Evolutionary conservation across 1,284 basidiomycete genomes (phyloP).

Genomic region (Fomitopsis palustris): DNA sequence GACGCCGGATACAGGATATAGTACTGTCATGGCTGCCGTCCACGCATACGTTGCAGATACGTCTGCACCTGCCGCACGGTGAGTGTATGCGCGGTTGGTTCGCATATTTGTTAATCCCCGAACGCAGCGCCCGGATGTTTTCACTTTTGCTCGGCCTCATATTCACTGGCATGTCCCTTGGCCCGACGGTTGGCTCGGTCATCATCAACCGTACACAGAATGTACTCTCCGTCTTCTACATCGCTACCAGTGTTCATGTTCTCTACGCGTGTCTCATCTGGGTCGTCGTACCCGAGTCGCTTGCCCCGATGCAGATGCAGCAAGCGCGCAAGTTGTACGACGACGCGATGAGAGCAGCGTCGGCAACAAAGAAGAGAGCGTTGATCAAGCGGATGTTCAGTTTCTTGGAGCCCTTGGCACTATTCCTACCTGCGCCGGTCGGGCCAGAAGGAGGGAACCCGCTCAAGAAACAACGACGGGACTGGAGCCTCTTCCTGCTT

Average conservation of each 20-base stretch:
- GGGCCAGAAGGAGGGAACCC: conserved; percentile 25
- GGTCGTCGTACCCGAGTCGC: conserved; percentile 74
- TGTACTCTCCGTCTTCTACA: conserved; percentile 71
- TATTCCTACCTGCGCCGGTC: conserved; percentile 54
- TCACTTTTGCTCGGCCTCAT: conserved; percentile 60
- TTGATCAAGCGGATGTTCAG: conserved; percentile 39
- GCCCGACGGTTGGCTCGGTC: conserved; percentile 69
- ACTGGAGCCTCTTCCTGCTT: conserved; percentile 58
- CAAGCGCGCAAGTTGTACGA: conserved; percentile 28
- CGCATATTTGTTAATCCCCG: background rate
- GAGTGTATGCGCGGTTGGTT: background rate
- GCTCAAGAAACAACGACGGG: conserved; percentile 41
- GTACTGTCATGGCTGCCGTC: conserved; percentile 45
- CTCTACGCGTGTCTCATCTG: conserved; percentile 50
- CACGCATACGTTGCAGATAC: conserved; percentile 67
- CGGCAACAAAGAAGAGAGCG: background rate
- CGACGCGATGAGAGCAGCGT: conserved; percentile 8
- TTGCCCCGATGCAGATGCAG: conserved; percentile 45
- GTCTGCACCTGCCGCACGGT: conserved; percentile 46
- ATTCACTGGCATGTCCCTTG: conserved; percentile 66
- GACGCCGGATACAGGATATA: conserved; percentile 36
- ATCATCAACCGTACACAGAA: conserved; percentile 57
- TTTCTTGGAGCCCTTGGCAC: conserved; percentile 62
- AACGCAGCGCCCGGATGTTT: conserved; percentile 54
- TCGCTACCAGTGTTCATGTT: conserved; percentile 47